Conservation (phyloP, 306 rosid genomes). For the Cucumis hystrix region DNA sequence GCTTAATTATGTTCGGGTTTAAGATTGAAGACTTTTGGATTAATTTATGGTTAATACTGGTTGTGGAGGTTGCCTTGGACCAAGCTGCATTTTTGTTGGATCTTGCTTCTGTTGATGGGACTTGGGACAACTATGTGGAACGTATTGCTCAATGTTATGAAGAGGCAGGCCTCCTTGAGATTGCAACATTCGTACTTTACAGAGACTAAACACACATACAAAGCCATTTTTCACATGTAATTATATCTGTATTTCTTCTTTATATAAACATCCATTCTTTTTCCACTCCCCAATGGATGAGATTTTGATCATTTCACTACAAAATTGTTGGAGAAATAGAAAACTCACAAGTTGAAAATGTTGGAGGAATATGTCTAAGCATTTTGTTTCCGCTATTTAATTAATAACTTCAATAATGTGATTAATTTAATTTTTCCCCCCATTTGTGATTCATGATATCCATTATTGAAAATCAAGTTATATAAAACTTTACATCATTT, state of each 20-base stretch:
- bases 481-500: too few relatives aligned
- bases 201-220: slow-evolving; percentile 24
- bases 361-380: background rate
- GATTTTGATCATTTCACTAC: background rate
- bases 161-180: slow-evolving; percentile 58
- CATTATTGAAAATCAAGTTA: too few relatives aligned
- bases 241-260: background rate
- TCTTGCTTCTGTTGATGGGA: slow-evolving; percentile 83
- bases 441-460: too few relatives aligned
- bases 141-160: slow-evolving; percentile 63
- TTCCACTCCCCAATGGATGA: background rate
- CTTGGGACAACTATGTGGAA: slow-evolving; percentile 61
- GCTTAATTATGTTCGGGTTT: too few relatives aligned
- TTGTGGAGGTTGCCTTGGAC: slow-evolving; percentile 65
- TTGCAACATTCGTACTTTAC: slow-evolving; percentile 57
- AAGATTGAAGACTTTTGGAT: background rate
- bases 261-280: background rate
- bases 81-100: slow-evolving; percentile 91
- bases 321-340: background rate
- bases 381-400: background rate
- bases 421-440: too few relatives aligned
- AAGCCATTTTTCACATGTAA: background rate
- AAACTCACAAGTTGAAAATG: background rate
- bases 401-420: background rate
- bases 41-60: background rate